These are phyloP conservation scores for Hsuehochloa calcarea DNA, from an alignment of 176 grass and related monocot genomes.

Conservation along the genomic window DNA sequence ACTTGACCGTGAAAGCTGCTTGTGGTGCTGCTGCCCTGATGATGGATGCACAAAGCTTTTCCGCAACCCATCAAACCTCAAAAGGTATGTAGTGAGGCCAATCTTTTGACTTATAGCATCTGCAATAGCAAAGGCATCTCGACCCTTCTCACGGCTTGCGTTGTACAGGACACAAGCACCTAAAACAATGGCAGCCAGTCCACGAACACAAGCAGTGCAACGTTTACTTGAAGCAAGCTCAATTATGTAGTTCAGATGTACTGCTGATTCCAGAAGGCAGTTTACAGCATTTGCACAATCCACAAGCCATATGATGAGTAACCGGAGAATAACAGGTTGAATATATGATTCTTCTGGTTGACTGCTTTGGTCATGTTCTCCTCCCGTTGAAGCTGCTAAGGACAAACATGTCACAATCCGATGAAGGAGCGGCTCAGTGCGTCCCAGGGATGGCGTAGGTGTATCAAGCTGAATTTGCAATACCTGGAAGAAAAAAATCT, in stretches of 20 bases:
- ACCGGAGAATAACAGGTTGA: slow-evolving; percentile 72
- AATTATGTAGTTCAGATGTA: slow-evolving; percentile 78
- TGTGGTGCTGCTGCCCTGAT: slow-evolving; percentile 45
- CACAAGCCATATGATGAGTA: slow-evolving; percentile 80
- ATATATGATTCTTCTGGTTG: slow-evolving; percentile 52
- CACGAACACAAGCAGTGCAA: slow-evolving; percentile 57
- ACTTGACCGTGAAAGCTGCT: slow-evolving; percentile 75
- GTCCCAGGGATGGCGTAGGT: slow-evolving; percentile 67
- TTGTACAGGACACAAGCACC: slow-evolving; percentile 86
- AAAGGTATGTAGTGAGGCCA: slow-evolving; percentile 74
- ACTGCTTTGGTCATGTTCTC: slow-evolving; percentile 55
- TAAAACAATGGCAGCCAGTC: slow-evolving; percentile 87
- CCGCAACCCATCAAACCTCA: slow-evolving; percentile 79
- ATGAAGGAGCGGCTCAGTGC: slow-evolving; percentile 71
- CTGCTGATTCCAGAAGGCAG: slow-evolving; percentile 70
- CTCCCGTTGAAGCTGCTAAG: slow-evolving; percentile 59
- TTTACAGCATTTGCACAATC: slow-evolving; percentile 84
- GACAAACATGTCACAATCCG: slow-evolving; percentile 80
- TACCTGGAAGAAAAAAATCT: slow-evolving; percentile 54
- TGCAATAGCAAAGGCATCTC: slow-evolving; percentile 74
- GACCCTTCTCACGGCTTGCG: slow-evolving; percentile 63
- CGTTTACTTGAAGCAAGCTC: slow-evolving; percentile 78
- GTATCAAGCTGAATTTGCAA: slow-evolving; percentile 78
- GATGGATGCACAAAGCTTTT: slow-evolving; percentile 55
- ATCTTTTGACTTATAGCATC: slow-evolving; percentile 93